Conservation (phyloP, 805 yeast species). For the Yamadazyma kitorensis region DNA sequence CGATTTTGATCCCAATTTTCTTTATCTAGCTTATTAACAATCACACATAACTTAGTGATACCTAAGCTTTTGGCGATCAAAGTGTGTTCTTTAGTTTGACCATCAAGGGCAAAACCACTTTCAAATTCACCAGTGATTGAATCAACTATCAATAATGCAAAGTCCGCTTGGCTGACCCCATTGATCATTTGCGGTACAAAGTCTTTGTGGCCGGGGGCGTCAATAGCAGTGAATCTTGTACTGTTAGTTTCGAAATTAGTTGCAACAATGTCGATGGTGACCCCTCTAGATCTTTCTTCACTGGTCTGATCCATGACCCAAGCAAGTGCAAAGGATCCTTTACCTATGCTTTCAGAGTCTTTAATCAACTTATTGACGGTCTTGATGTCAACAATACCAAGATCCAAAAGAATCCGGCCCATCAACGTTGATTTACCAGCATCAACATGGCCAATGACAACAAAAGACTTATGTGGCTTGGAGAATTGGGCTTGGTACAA, state of each 20-base stretch:
- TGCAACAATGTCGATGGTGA: slow-evolving; percentile 74
- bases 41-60: slow-evolving; percentile 56
- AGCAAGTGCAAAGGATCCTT: slow-evolving; percentile 77
- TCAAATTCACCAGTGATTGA: slow-evolving; percentile 65
- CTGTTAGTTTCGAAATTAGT: slow-evolving; percentile 57
- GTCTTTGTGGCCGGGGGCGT: slow-evolving; percentile 83
- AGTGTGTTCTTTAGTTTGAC: slow-evolving; percentile 80
- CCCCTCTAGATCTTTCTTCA: slow-evolving; percentile 75
- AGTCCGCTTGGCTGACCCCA: slow-evolving; percentile 76
- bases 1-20: slow-evolving; percentile 54
- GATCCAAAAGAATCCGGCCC: slow-evolving; percentile 69
- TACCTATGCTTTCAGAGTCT: slow-evolving; percentile 67
- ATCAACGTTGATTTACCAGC: slow-evolving; percentile 81
- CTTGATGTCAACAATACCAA: slow-evolving; percentile 63
- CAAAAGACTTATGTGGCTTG: slow-evolving; percentile 66
- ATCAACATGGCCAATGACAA: slow-evolving; percentile 83
- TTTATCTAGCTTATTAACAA: slow-evolving; percentile 69
- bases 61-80: slow-evolving; percentile 67
- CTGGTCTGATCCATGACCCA: slow-evolving; percentile 83
- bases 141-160: slow-evolving; percentile 72
- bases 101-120: slow-evolving; percentile 61
- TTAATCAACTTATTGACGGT: slow-evolving; percentile 59
- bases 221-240: slow-evolving; percentile 65
- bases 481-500: slow-evolving; percentile 17
- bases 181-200: slow-evolving; percentile 85